Base-by-base conservation (phyloP, 495 filamentous ascomycete genomes). In the Ramalina peruviana region DNA sequence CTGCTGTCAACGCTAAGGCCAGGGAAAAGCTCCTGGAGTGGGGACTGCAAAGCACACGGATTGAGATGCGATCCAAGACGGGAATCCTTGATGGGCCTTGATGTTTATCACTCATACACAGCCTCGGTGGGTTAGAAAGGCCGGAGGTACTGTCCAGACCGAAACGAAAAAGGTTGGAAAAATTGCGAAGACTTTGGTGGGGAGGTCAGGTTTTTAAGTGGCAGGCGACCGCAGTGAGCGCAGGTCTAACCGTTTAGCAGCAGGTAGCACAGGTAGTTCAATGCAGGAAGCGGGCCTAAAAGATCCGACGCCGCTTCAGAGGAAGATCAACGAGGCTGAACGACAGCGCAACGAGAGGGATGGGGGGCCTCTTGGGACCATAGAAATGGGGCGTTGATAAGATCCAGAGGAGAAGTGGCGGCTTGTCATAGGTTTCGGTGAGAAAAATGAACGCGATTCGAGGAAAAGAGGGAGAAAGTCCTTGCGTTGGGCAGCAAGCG, bases 171-270 rank as follows among this genome's bases (percentile, higher is more conserved):
- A 30, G 42, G 42, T 6, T 20, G 42, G 42, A 15, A 27, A 45
- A 25, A 45, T 19, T 26, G 20, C 42, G 21, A 45, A 27, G 42
- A 25, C 17, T 45, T 45, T 45, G 30, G 45, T 36, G 25, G 45
- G 45, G 45, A 17, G 45, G 26, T 16, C 26, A 48, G 45, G 19
- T 1, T 48, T 48, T 48, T 48, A 48, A 48, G 45, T 48, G 45
- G 45, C 37, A 48, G 26, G n/a, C 21, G 45, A 36, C 45, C 9
- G 17, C 21, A 19, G 9, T 41, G 16, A 48, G 43, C 19, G 19
- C 10, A 16, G 17, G n/a, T n/a, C 25, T 25, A 25, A 25, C 23
- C 23, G 23, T 25, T 48, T 48, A 48, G 45, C 27, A 48, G 17
- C 30, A 33, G 9, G 30, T 30, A 30, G 27, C 10, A 30, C 27